phyloP scores from a whole-genome alignment of 2,329 filamentous ascomycete genomes.

The Trichophyton equinum region DNA sequence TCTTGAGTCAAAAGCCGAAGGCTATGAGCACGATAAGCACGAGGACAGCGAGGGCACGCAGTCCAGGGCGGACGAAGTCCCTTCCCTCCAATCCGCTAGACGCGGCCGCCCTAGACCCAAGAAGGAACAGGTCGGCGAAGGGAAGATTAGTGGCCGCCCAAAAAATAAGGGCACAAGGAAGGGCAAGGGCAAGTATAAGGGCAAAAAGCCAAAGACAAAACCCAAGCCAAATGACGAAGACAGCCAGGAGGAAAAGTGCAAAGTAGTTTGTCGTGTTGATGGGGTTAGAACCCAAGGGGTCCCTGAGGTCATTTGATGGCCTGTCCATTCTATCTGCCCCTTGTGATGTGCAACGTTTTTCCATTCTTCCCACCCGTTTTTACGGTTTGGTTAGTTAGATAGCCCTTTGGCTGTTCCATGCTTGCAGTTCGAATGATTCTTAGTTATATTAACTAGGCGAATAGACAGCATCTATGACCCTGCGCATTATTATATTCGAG shows the following conservation, averaged over 20 bases:
- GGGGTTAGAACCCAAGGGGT: conserved; percentile 11
- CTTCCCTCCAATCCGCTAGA: neutral
- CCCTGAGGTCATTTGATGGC: conserved; percentile 11
- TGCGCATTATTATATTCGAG: neutral
- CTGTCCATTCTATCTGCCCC: neutral
- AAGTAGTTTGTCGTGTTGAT: conserved; percentile 13
- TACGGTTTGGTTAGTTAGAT: neutral
- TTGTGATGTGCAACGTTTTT: neutral
- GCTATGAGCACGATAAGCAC: conserved; percentile 19
- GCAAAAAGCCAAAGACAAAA: neutral
- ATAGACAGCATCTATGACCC: neutral
- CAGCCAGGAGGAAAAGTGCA: conserved; percentile 7
- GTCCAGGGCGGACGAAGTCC: neutral
- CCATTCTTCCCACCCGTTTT: too few species aligned
- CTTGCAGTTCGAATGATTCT: neutral
- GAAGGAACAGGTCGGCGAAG: neutral
- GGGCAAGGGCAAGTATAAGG: neutral
- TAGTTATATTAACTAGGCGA: neutral
- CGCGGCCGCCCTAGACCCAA: neutral
- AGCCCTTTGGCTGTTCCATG: neutral
- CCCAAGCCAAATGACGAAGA: neutral
- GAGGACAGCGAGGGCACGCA: conserved; percentile 21
- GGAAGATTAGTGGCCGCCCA: neutral
- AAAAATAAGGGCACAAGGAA: neutral
- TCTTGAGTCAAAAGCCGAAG: neutral